These are phyloP conservation scores for Leccinellum rugosiceps DNA, from an alignment of 768 basidiomycete species.

Conservation along the genomic window DNA sequence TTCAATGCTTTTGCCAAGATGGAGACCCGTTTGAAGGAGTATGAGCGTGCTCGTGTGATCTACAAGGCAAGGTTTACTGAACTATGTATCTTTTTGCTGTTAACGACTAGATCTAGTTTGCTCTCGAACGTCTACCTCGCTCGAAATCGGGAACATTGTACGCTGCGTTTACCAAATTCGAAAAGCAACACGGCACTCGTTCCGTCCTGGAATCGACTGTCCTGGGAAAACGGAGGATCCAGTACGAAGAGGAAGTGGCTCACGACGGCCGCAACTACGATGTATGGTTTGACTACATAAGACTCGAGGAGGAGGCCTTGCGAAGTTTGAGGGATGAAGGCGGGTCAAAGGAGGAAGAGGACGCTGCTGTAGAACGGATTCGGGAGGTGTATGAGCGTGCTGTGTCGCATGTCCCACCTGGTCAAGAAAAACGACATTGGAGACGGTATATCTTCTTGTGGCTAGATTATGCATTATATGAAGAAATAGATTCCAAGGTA, in stretches of 20 bases:
- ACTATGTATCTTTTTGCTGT: not conserved
- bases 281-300: constrained; percentile 95
- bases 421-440: constrained; percentile 90
- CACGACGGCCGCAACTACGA: constrained; percentile 96
- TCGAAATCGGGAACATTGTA: constrained; percentile 89
- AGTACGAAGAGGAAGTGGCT: constrained; percentile 93
- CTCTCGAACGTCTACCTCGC: constrained; percentile 86
- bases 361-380: constrained; percentile 60
- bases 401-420: constrained; percentile 93
- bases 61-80: constrained; percentile 70
- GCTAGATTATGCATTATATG: constrained; percentile 94
- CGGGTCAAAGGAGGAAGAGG: constrained; percentile 65
- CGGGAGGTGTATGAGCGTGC: constrained; percentile 95
- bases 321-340: constrained; percentile 74
- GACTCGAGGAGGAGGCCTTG: constrained; percentile 87
- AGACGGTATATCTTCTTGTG: constrained; percentile 88
- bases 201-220: constrained; percentile 90
- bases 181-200: constrained; percentile 94
- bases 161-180: constrained; percentile 93
- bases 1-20: constrained; percentile 94
- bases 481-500: constrained; percentile 94
- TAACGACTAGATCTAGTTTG: constrained; percentile 58
- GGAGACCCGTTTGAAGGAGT: constrained; percentile 96
- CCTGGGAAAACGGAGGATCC: constrained; percentile 94
- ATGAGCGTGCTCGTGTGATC: constrained; percentile 92